Evolutionary conservation across 176 grass and related monocot species (phyloP), one percentile per base, ranked within the genome.

Genomic region (Canna indica): DNA sequence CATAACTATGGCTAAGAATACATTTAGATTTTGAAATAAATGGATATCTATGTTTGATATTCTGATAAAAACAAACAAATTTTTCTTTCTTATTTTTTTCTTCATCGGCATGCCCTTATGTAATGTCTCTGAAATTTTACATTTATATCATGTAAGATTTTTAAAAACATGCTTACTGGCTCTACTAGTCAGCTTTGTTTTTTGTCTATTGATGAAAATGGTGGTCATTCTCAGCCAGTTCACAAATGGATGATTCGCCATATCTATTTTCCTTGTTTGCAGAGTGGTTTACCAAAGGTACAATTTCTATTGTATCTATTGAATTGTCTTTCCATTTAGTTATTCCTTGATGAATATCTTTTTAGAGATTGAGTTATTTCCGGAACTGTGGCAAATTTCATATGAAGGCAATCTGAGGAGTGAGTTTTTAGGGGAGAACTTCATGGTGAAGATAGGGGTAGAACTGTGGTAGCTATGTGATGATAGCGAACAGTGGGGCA

Each of bases 221-320:
- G 68, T 83, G 30, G 35, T 34, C 75, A 45, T 81, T 79, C 30
- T 34, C 86, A 99, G 94, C 94, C 94, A 72, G 94, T 99, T 77
- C 94, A 99, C 75, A 99, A 78, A 78, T 99, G 94, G 94, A 85
- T 99, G 76, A 41, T 99, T 68, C 84, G 94, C 15, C 89, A 99
- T 60, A 64, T 93, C 79, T 99, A 93, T 81, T 88, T 90, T 73
- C 94, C 94, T 46, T 93, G 89, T 68, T 81, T 92, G 81, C 89
- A 82, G 82, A 82, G 67, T 72, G 94, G 94, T 27, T 78, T 86
- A 6, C 42, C 89, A 66, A 99, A 87, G 94, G 94, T 93, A 85
- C 76, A 63, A 61, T 45, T 80, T 62, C 9, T 66, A 5, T 6
- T 53, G n/a, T 53, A 17, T 53, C 3, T 0, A 9, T 53, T 53